These are phyloP conservation scores for Lactifluus volemus DNA, from an alignment of 768 basidiomycete species.

Conservation along the genomic window DNA sequence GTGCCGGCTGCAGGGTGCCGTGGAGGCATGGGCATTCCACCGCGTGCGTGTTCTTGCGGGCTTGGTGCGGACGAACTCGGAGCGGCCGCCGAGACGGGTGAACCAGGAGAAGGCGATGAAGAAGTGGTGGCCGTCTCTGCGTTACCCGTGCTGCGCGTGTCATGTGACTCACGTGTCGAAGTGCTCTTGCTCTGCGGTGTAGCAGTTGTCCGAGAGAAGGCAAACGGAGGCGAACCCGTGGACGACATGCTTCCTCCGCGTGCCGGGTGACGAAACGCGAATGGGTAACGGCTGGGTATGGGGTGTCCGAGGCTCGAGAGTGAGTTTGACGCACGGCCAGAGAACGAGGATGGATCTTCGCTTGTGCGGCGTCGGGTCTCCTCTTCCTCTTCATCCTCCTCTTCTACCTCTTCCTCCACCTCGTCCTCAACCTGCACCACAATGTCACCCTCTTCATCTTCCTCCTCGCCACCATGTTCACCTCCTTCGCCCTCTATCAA, in stretches of 20 bases:
- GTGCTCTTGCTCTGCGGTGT: constrained; percentile 29
- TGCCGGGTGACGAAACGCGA: constrained; percentile 49
- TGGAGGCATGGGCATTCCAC: constrained; percentile 41
- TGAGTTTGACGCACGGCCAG: constrained; percentile 41
- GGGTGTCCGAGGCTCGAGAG: constrained; percentile 83
- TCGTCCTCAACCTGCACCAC: constrained; percentile 29
- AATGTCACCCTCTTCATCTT: constrained; percentile 21
- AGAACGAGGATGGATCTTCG: constrained; percentile 49
- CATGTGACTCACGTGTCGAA: constrained; percentile 31
- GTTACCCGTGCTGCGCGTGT: constrained; percentile 46
- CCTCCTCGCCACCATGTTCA: constrained; percentile 22
- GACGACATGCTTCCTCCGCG: constrained; percentile 36
- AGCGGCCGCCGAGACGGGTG: constrained; percentile 39
- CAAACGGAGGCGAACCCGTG: constrained; percentile 28
- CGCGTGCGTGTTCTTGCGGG: constrained; percentile 20
- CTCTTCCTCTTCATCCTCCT: constrained; percentile 28
- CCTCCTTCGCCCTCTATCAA: constrained; percentile 29
- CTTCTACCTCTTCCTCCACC: constrained; percentile 36
- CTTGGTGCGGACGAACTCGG: constrained; percentile 23
- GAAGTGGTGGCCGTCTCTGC: constrained; percentile 27
- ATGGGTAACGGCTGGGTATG: constrained; percentile 59
- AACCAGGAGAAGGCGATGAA: constrained; percentile 34
- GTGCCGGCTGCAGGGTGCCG: constrained; percentile 34
- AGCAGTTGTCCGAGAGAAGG: constrained; percentile 23
- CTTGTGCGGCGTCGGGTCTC: constrained; percentile 25